Percentiles rank a stretch among this genome's conserved stretches.
Conservation (phyloP, 2,329 filamentous ascomycete species). For the Diaporthe citriasiana region DNA sequence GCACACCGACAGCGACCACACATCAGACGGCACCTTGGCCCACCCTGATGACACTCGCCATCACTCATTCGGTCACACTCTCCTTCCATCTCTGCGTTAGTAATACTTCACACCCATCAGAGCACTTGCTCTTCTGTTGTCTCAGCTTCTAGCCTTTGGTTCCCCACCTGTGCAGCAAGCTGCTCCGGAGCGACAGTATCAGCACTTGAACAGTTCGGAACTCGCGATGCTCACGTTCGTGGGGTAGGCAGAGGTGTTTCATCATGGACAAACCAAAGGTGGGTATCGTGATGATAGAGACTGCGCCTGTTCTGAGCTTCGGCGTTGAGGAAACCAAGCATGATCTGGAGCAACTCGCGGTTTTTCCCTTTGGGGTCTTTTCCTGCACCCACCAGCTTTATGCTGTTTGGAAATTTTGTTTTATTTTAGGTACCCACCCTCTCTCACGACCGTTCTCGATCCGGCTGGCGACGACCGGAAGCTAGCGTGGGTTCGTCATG, state of each 20-base stretch:
- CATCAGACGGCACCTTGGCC: not conserved
- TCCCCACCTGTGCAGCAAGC: not conserved
- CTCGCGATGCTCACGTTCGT: not conserved
- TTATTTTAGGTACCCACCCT: not conserved
- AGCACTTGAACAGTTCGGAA: too few species aligned
- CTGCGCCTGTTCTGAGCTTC: not conserved
- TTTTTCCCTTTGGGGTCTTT: not conserved
- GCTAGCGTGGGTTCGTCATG: not conserved
- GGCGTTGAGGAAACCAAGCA: not conserved
- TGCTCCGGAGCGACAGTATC: too few species aligned
- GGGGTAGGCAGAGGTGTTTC: not conserved
- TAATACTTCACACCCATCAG: too few species aligned
- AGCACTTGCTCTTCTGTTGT: not conserved
- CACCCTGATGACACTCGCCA: not conserved
- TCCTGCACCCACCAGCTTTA: constrained; percentile 6
- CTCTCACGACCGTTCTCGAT: not conserved
- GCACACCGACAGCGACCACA: not conserved
- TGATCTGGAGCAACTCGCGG: not conserved
- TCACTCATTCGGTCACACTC: not conserved
- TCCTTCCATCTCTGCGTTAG: too few species aligned
- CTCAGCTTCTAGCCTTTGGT: not conserved
- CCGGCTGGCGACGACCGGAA: not conserved
- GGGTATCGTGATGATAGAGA: not conserved
- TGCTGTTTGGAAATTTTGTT: not conserved
- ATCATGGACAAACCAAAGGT: constrained; percentile 9